These are phyloP conservation scores for Diplodia seriata DNA, from an alignment of 2,329 filamentous ascomycete genomes.

Conservation along the genomic window DNA sequence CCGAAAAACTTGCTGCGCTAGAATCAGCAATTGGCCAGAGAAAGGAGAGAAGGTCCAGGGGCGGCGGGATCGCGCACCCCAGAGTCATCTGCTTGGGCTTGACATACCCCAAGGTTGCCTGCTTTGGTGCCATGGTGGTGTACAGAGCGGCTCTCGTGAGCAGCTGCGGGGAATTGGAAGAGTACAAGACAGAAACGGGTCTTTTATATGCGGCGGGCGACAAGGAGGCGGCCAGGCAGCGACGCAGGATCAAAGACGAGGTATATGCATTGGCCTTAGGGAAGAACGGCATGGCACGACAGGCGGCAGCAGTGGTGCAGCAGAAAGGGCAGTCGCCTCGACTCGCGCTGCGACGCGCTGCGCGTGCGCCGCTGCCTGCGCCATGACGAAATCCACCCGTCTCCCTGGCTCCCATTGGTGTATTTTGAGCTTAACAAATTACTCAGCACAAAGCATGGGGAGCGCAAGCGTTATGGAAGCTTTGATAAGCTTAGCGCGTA, in stretches of 20 bases:
- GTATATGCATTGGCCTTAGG: background rate
- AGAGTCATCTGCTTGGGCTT: constrained; percentile 75
- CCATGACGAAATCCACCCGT: constrained; percentile 12
- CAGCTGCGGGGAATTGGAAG: constrained; percentile 31
- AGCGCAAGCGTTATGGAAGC: too few relatives aligned
- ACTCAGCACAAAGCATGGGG: too few relatives aligned
- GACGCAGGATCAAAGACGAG: constrained; percentile 12
- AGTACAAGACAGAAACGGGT: constrained; percentile 11
- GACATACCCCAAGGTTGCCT: constrained; percentile 89
- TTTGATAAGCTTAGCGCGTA: too few relatives aligned
- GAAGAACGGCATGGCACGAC: constrained; percentile 19
- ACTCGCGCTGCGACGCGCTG: constrained; percentile 37
- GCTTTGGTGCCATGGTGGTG: constrained; percentile 64
- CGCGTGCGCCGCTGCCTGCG: constrained; percentile 38
- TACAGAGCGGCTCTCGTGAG: constrained; percentile 31
- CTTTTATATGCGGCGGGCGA: background rate
- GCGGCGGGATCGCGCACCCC: constrained; percentile 62
- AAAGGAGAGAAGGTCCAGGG: background rate
- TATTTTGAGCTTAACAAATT: too few relatives aligned
- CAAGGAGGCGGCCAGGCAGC: constrained; percentile 19
- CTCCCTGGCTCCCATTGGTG: too few relatives aligned
- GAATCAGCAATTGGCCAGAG: constrained; percentile 34
- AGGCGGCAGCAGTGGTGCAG: constrained; percentile 33
- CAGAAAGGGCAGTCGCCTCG: constrained; percentile 38
- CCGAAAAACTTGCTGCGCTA: constrained; percentile 81